Percentiles rank a stretch among this genome's conserved stretches.
phyloP scores from a whole-genome alignment of 306 rosid species.

The Castanea crenata region DNA sequence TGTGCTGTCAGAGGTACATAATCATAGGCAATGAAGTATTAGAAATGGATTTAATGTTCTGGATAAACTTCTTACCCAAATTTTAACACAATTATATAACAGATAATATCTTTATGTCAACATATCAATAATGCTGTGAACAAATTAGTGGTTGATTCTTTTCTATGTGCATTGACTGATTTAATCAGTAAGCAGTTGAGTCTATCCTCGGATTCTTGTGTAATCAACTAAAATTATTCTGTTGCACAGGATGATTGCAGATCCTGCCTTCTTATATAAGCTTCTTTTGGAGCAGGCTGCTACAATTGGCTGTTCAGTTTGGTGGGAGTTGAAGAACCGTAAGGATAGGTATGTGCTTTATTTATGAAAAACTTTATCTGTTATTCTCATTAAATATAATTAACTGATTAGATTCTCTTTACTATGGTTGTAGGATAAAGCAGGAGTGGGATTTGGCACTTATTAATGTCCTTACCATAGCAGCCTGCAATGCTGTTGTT shows the following conservation, averaged over 20 bases:
- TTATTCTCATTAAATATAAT: slow-evolving; percentile 18
- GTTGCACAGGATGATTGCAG: slow-evolving; percentile 89
- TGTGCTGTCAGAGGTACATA: not conserved
- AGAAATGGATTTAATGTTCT: not conserved
- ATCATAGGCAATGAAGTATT: not conserved
- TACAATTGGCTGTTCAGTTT: slow-evolving; percentile 76
- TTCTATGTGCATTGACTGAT: slow-evolving; percentile 15
- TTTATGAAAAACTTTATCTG: slow-evolving; percentile 12
- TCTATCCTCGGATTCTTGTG: slow-evolving; percentile 3
- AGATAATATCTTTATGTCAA: not conserved
- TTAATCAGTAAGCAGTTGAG: not conserved
- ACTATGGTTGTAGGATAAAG: slow-evolving; percentile 63
- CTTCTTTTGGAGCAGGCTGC: slow-evolving; percentile 82
- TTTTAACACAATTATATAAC: not conserved
- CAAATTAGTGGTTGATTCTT: not conserved
- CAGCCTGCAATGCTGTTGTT: slow-evolving; percentile 94
- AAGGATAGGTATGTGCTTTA: slow-evolving; percentile 64
- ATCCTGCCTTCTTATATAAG: slow-evolving; percentile 85
- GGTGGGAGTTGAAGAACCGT: slow-evolving; percentile 95
- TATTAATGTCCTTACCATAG: slow-evolving; percentile 84
- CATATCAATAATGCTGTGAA: not conserved
- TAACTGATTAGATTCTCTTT: slow-evolving; percentile 12
- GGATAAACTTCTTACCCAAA: not conserved
- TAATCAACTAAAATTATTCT: slow-evolving; percentile 5
- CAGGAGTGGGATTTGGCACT: slow-evolving; percentile 99